A percentile compares a stretch with the other conserved stretches of the same genome.
Conservation (phyloP, 2,329 filamentous ascomycete genomes). For the Coniochaeta sp. region DNA sequence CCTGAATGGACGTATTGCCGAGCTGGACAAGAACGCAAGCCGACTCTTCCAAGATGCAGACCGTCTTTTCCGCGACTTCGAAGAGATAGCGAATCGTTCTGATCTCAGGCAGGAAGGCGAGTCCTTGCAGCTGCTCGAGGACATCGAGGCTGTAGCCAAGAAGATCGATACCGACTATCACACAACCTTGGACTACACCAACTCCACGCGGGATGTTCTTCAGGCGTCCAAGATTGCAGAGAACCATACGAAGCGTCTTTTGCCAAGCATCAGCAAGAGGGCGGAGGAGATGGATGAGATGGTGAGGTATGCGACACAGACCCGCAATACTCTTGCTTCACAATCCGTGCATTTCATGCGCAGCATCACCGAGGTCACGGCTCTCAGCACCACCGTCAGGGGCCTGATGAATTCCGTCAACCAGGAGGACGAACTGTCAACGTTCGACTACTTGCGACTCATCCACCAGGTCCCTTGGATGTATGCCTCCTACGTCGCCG, state of each 20-base stretch:
- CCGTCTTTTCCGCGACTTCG: constrained; percentile 55
- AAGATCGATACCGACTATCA: constrained; percentile 86
- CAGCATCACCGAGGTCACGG: constrained; percentile 72
- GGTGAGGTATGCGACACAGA: constrained; percentile 50
- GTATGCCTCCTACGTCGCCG: constrained; percentile 82
- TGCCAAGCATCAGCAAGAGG: constrained; percentile 51
- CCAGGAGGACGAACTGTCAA: constrained; percentile 67
- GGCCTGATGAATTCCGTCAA: constrained; percentile 64
- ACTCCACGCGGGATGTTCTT: constrained; percentile 52
- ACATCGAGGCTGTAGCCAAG: constrained; percentile 77
- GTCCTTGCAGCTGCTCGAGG: constrained; percentile 63
- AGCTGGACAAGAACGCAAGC: constrained; percentile 53
- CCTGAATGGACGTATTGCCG: constrained; percentile 52
- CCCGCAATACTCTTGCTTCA: constrained; percentile 60
- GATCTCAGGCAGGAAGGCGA: constrained; percentile 54
- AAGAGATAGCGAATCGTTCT: constrained; percentile 48
- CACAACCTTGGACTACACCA: constrained; percentile 62
- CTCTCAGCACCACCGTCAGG: constrained; percentile 65
- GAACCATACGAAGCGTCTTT: constrained; percentile 54
- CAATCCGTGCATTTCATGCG: constrained; percentile 72
- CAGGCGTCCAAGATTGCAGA: constrained; percentile 59
- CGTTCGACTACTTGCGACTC: constrained; percentile 72
- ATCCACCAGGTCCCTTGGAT: constrained; percentile 80
- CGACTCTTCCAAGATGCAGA: constrained; percentile 57
- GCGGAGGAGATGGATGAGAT: constrained; percentile 56